Base-by-base conservation (phyloP, 495 filamentous ascomycete genomes). In the Xylaria nigripes region DNA sequence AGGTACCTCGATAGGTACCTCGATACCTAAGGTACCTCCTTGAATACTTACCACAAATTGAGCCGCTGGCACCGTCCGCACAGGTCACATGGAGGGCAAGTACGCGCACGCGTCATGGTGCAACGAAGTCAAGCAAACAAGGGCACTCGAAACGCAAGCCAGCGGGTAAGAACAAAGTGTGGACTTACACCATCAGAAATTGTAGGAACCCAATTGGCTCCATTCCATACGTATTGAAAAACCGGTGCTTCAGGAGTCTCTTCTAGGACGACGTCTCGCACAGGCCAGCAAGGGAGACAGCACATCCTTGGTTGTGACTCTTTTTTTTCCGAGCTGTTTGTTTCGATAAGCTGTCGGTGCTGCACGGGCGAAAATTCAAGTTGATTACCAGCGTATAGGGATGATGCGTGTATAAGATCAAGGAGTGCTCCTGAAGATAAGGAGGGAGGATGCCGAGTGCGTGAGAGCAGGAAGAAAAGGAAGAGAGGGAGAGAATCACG, bases 221-320 rank as follows among this genome's bases (percentile, higher is more conserved):
- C 68, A 45, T 71, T 64, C 66, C 63, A 72, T 16, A 64, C 61
- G 19, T 66, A 70, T 23, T 64, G 68, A 55, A 61, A 59, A 24
- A 40, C 27, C 21, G 57, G 52, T 16, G 21, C 48, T 30, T 50
- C 27, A 9, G 25, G 32, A 22, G 55, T 50, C 0, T 67, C 63
- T 25, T 76, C 74, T 41, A 76, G 55, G 29, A 69, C 61, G 44
- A 69, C 57, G 30, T 76, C 69, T 16, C 68, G 57, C 45, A 73
- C 71, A 0, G 69, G 63, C 58, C 69, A 77, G 48, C 70, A 76
- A 13, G 71, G 70, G 24, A 74, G 46, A 52, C 72, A 77, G 30
- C 53, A 55, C 53, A 55, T 55, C 2, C 13, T 30, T 18, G 18
- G 21, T 30, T 6, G 19, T 19, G 34, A 15, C 32, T 30, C 5